Evolutionary conservation across 495 filamentous ascomycete genomes (phyloP), one percentile per base, ranked within the genome.

Genomic region (Hypomontagnella monticulosa): DNA sequence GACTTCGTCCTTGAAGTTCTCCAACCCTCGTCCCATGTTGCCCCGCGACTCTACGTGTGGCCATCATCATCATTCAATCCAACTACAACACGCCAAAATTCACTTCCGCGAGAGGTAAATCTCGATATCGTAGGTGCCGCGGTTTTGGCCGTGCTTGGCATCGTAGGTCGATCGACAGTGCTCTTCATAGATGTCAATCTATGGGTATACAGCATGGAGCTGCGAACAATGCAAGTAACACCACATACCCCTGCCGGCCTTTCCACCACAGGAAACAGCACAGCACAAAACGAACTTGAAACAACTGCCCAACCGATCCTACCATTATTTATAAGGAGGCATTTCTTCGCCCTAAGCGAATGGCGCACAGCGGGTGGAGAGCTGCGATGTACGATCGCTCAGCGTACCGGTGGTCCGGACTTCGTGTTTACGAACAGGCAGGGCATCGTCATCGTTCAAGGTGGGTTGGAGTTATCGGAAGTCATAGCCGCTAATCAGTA

Each of bases 381-480:
- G 40, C 15, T 43, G n/a, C 11, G 40, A 18, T 43, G 40, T 18
- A 8, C 16, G 16, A 15, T 19, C 3, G 40, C 40, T 14, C 27
- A 51, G 12, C 32, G 18, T 12, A 12, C 48, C n/a, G 32, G 15
- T 18, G 48, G 48, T 12, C 14, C 48, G 48, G 16, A 38, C 19
- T 51, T 51, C 48, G 16, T 51, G 19, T 51, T 51, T n/a, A 33
- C 48, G 5, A 51, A 14, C 6, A 51, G 48, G 32, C 48, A 51
- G 14, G n/a, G 37, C 32, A 57, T 46, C 16, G 41, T 57, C 15
- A 15, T 57, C 20, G 30, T 57, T 57, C 54, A 47, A 57, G 41
- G 41, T 7, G 41, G 54, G 1, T 57, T 57, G 54, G 54, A 57
- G 30, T 43, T 57, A 9, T 57, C 30, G 27, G 54, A 57, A 11